Evolutionary conservation across 345 rosid genomes (phyloP).

Genomic region (Clarkia xantiana): DNA sequence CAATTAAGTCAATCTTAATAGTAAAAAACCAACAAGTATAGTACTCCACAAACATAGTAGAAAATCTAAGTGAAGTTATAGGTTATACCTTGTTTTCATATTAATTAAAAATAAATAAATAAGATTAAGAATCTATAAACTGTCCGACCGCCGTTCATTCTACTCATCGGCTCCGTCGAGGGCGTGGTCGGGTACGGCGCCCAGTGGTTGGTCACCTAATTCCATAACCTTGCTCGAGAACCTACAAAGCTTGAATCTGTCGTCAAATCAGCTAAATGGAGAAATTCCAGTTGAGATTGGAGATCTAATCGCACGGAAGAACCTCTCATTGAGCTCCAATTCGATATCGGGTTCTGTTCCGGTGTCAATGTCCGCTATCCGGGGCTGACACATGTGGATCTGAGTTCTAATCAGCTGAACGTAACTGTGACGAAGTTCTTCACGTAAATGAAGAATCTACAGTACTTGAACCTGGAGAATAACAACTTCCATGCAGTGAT

Average conservation of each 20-base stretch:
- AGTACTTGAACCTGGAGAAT: slow-evolving; percentile 58
- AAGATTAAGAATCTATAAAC: no score
- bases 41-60: no score
- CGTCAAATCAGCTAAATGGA: slow-evolving; percentile 48
- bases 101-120: no score
- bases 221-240: slow-evolving; percentile 52
- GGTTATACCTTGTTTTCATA: no score
- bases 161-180: no score
- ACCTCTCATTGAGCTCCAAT: slow-evolving; percentile 59
- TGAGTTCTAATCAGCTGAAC: slow-evolving; percentile 77
- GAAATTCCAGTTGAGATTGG: slow-evolving; percentile 53
- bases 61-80: no score
- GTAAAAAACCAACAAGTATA: no score
- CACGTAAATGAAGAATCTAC: slow-evolving; percentile 46
- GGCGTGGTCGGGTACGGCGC: no score
- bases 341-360: slow-evolving; percentile 81
- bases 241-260: slow-evolving; percentile 50
- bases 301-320: slow-evolving; percentile 51
- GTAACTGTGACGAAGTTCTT: slow-evolving; percentile 74
- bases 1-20: no score
- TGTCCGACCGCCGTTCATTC: no score
- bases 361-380: slow-evolving; percentile 62
- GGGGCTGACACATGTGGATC: slow-evolving; percentile 60
- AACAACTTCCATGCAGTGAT: slow-evolving; percentile 63
- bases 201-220: no score